These are phyloP conservation scores for Phoma sp. DNA, from an alignment of 2,329 filamentous ascomycete genomes.

Conservation along the genomic window DNA sequence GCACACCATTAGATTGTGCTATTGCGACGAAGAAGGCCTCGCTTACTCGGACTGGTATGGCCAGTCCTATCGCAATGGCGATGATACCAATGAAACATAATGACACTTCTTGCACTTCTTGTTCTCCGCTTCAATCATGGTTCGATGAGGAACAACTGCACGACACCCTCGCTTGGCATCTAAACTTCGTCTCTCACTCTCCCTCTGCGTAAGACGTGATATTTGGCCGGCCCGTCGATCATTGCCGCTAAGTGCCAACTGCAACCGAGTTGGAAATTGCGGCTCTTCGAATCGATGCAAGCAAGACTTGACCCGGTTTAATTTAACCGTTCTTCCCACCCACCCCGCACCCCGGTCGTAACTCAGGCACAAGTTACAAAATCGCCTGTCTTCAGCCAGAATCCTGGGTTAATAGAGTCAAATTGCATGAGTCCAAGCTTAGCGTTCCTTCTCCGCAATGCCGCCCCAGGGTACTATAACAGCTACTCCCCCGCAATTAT, in stretches of 20 bases:
- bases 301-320: constrained; percentile 25
- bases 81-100: constrained; percentile 17
- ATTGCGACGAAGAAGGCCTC: neutral
- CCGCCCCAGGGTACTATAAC: constrained; percentile 4
- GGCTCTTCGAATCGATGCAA: neutral
- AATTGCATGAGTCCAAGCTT: constrained; percentile 4
- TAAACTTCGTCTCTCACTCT: neutral
- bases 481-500: neutral
- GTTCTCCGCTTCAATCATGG: neutral
- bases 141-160: neutral
- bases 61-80: neutral
- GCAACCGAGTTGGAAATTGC: neutral
- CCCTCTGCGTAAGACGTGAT: neutral
- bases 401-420: constrained; percentile 27
- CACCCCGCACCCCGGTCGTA: constrained; percentile 30
- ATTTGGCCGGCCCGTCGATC: constrained; percentile 21
- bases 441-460: constrained; percentile 3
- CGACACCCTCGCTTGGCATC: neutral
- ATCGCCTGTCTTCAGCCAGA: constrained; percentile 9
- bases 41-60: neutral
- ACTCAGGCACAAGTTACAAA: constrained; percentile 28
- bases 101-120: neutral
- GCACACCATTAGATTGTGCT: neutral
- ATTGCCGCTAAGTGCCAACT: constrained; percentile 25
- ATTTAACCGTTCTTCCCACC: constrained; percentile 45